phyloP scores from a whole-genome alignment of 2,329 filamentous ascomycete species.

The Phoma herbarum region DNA sequence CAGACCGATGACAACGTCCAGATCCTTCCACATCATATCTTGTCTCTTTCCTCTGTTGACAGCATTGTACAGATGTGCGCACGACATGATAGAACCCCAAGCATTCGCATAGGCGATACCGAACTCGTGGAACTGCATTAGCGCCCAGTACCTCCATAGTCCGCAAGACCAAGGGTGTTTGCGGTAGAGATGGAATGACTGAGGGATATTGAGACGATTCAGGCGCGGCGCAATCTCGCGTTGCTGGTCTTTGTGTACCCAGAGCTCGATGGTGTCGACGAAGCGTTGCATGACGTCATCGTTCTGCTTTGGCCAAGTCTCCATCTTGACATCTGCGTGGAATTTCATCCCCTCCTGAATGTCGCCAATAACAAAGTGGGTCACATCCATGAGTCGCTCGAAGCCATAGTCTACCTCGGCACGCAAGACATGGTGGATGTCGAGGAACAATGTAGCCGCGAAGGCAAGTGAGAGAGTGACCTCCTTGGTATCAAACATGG shows the following conservation, averaged over 20 bases:
- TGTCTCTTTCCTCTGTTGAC: conserved; percentile 42
- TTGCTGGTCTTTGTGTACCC: conserved; percentile 17
- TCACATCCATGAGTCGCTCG: conserved; percentile 10
- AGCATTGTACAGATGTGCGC: conserved; percentile 57
- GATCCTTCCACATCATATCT: conserved; percentile 50
- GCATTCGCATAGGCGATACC: conserved; percentile 49
- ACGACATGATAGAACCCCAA: conserved; percentile 53
- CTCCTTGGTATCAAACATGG: conserved; percentile 38
- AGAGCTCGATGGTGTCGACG: conserved; percentile 15
- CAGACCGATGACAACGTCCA: conserved; percentile 48
- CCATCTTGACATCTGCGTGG: conserved; percentile 24
- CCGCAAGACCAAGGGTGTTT: conserved; percentile 45
- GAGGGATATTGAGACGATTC: conserved; percentile 3
- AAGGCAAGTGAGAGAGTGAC: conserved; percentile 44
- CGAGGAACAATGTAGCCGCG: conserved; percentile 45
- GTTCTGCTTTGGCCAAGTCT: conserved; percentile 29
- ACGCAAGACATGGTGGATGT: conserved; percentile 49
- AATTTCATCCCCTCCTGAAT: conserved; percentile 26
- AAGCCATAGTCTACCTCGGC: conserved; percentile 21
- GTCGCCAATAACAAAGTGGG: conserved; percentile 6
- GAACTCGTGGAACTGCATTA: conserved; percentile 42
- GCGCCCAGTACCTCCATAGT: conserved; percentile 50
- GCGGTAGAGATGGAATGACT: conserved; percentile 21
- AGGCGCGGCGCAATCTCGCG: conserved; percentile 2
- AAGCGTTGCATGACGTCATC: conserved; percentile 23